A percentile compares a stretch with the other conserved stretches of the same genome.
Evolutionary conservation across 257 asterid genomes (phyloP).

Genomic region (Solanum sparsipilum): DNA sequence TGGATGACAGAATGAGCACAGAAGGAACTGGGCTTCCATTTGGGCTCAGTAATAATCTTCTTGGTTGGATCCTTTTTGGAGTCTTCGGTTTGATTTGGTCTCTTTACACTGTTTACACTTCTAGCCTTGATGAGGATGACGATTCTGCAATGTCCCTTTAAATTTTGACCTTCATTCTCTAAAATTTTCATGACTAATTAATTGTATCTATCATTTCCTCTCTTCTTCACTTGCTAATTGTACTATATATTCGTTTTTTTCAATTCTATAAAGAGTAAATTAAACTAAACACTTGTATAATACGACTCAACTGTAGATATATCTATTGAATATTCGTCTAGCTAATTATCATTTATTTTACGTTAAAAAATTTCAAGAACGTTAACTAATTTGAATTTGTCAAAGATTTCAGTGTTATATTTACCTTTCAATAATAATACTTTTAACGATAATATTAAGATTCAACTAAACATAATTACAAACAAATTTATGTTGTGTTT

Average conservation of each 20-base stretch:
- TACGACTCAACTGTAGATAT: fast-evolving
- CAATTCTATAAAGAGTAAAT: neutral
- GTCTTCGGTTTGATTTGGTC: conserved; percentile 84
- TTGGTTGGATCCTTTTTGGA: conserved; percentile 73
- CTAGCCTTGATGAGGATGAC: conserved; percentile 75
- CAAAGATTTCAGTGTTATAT: no score
- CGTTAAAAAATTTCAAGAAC: neutral
- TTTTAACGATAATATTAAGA: neutral
- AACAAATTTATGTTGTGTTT: neutral
- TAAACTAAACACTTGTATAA: neutral
- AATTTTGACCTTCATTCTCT: neutral
- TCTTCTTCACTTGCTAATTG: neutral
- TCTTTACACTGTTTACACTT: conserved; percentile 42
- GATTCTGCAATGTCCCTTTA: conserved; percentile 87
- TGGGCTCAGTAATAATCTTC: conserved; percentile 81
- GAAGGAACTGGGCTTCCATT: conserved; percentile 95
- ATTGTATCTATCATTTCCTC: neutral
- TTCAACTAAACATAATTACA: neutral
- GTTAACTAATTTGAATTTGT: neutral
- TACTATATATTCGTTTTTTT: neutral
- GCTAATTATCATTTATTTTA: neutral
- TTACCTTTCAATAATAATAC: neutral
- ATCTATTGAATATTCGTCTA: neutral
- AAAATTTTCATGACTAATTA: neutral
- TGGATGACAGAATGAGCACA: conserved; percentile 94